phyloP scores from a whole-genome alignment of 2,329 filamentous ascomycete species.

The Scleromitrula shiraiana region DNA sequence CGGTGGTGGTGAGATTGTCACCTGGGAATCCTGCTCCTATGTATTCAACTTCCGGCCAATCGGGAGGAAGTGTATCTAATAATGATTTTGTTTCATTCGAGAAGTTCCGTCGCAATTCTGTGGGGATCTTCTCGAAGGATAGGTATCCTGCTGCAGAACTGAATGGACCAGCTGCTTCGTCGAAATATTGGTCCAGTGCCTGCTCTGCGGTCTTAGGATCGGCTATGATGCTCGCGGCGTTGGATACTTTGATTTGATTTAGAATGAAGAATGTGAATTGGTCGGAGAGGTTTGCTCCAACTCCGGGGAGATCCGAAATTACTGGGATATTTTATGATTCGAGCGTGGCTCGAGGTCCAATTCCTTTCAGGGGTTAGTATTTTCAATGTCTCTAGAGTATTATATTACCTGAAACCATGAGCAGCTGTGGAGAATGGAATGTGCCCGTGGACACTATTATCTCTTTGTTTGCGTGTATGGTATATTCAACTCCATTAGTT shows the following conservation, averaged over 20 bases:
- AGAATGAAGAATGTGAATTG: slow-evolving; percentile 9
- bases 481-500: slow-evolving; percentile 7
- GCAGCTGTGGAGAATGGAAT: neutral
- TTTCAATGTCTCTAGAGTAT: neutral
- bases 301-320: slow-evolving; percentile 38
- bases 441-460: slow-evolving; percentile 10
- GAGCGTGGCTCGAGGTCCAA: neutral
- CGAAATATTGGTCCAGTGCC: neutral
- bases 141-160: slow-evolving; percentile 1
- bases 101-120: neutral
- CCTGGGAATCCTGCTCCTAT: slow-evolving; percentile 4
- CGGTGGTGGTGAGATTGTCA: neutral
- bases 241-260: slow-evolving; percentile 8
- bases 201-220: neutral
- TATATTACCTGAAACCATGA: slow-evolving; percentile 1
- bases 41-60: slow-evolving; percentile 15
- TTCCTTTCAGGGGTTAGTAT: neutral
- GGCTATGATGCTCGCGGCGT: neutral
- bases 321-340: slow-evolving; percentile 32
- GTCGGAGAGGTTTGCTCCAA: slow-evolving; percentile 39
- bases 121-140: slow-evolving; percentile 14
- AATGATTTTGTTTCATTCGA: slow-evolving; percentile 1
- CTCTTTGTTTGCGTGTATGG: slow-evolving; percentile 15
- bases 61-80: slow-evolving; percentile 1
- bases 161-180: neutral